Percentiles rank a stretch among this genome's conserved stretches.
These are phyloP conservation scores for Monosporozyma aerobia DNA, from an alignment of 805 yeast genomes.

Conservation along the genomic window DNA sequence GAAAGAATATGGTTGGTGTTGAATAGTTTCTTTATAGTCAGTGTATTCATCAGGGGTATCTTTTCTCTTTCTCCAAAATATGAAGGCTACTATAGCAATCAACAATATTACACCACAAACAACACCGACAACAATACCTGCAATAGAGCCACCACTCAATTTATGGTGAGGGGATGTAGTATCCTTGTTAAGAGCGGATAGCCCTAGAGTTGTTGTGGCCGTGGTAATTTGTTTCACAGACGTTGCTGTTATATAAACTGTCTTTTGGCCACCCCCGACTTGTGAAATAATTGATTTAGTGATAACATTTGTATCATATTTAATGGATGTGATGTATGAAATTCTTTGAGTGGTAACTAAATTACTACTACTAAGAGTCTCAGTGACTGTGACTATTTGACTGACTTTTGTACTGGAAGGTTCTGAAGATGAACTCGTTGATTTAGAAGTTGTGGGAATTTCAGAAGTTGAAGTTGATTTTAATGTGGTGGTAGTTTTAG, in stretches of 20 bases:
- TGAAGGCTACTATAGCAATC: slow-evolving; percentile 33
- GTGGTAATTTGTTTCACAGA: slow-evolving; percentile 17
- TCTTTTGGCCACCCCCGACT: slow-evolving; percentile 12
- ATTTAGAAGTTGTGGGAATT: slow-evolving; percentile 2
- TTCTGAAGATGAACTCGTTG: slow-evolving; percentile 3
- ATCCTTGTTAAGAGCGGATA: slow-evolving; percentile 2
- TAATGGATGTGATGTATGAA: slow-evolving; percentile 11
- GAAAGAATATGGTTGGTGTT: slow-evolving; percentile 29
- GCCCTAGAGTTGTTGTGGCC: slow-evolving; percentile 1
- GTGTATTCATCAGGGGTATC: slow-evolving; percentile 30
- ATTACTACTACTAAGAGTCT: slow-evolving; percentile 6
- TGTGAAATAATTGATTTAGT: slow-evolving; percentile 20
- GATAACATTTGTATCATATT: slow-evolving; percentile 18
- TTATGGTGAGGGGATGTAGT: slow-evolving; percentile 2
- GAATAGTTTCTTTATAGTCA: slow-evolving; percentile 32
- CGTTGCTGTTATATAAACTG: slow-evolving; percentile 22
- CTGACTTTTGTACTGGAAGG: slow-evolving; percentile 7
- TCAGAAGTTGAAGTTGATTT: slow-evolving; percentile 7
- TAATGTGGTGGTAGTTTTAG: slow-evolving; percentile 1
- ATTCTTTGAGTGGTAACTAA: slow-evolving; percentile 10
- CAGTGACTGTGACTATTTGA: slow-evolving; percentile 6
- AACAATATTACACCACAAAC: slow-evolving; percentile 35
- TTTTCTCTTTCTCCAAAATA: slow-evolving; percentile 32
- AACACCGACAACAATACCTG: slow-evolving; percentile 52
- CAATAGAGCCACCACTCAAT: slow-evolving; percentile 42